phyloP scores from a whole-genome alignment of 257 asterid species.

The Solanum phureja region DNA sequence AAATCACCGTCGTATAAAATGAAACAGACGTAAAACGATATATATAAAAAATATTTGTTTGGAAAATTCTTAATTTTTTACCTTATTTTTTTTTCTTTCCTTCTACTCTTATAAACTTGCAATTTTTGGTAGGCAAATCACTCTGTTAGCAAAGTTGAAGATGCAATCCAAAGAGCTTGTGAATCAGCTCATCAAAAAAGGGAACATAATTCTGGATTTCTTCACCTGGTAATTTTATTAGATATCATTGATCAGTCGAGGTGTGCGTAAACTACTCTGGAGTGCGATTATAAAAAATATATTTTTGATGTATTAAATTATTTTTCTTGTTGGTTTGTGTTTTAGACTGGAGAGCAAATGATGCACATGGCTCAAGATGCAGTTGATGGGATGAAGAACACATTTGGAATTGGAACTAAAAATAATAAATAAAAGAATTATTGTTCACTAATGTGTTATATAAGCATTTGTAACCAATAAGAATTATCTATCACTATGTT shows the following conservation, averaged over 20 bases:
- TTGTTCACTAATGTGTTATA: background rate
- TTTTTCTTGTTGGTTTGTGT: background rate
- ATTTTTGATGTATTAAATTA: background rate
- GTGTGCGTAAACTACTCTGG: background rate
- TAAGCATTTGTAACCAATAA: background rate
- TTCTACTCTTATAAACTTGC: background rate
- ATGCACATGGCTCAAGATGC: constrained; percentile 61
- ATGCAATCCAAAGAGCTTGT: constrained; percentile 25
- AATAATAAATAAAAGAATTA: constrained; percentile 28
- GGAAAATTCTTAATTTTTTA: background rate
- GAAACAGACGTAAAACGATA: fast-evolving
- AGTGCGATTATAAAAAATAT: no score
- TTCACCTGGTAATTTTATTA: constrained; percentile 6
- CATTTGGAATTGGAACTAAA: constrained; percentile 51
- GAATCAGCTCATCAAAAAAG: constrained; percentile 37
- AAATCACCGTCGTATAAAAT: background rate
- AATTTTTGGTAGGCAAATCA: constrained; percentile 18
- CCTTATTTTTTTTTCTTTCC: background rate
- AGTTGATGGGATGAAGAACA: constrained; percentile 62
- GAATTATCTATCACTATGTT: background rate
- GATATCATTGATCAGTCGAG: background rate
- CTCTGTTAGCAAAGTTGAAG: constrained; percentile 37
- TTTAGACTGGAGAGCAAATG: constrained; percentile 46
- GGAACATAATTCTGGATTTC: constrained; percentile 26
- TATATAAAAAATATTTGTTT: background rate